Evolutionary conservation across 345 rosid species (phyloP), one percentile per base, ranked within the genome.

Genomic region (Viola odorata): DNA sequence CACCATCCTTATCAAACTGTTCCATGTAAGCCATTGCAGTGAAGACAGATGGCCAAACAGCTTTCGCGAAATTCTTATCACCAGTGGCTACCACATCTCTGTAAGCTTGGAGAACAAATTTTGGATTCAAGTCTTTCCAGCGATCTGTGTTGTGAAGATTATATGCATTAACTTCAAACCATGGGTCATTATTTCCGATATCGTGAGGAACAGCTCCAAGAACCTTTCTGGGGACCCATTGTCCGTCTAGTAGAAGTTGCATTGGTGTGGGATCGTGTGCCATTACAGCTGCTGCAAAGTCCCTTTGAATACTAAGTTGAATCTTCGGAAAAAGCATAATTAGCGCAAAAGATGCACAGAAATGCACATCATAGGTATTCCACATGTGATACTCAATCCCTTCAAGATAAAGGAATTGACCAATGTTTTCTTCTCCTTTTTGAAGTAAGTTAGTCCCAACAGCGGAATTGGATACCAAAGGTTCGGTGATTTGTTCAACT

Each of bases 121-220:
- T 92, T 10, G 96, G 88, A 69, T 92, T 89, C 81, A 92, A 70
- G 78, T 92, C 98, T 74, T 92, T 92, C 98, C 98, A 92, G 39
- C 85, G 61, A 64, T 81, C 88, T 0, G 95, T 90, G 65, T 87
- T 68, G 44, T 85, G 82, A 53, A 92, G 73, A 53, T 54, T 76
- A 69, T 92, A 92, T 2, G 87, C 88, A 60, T 92, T 92, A 2
- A 89, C 87, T 75, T 87, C 88, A 76, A 84, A 87, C 98, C 98
- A 92, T 0, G 98, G 97, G 60, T 92, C 97, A 55, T 70, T 37
- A 7, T 80, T 62, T 58, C 98, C 97, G 40, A 92, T 75, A 69
- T 92, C 98, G 67, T 92, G 98, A 48, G 97, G 98, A 68, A 92
- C 95, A 37, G 90, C 96, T 58, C 97, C 98, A 67, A 89, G 89